phyloP scores from a whole-genome alignment of 192 early-diverging fungal species.

The Backusella morwellensis region DNA sequence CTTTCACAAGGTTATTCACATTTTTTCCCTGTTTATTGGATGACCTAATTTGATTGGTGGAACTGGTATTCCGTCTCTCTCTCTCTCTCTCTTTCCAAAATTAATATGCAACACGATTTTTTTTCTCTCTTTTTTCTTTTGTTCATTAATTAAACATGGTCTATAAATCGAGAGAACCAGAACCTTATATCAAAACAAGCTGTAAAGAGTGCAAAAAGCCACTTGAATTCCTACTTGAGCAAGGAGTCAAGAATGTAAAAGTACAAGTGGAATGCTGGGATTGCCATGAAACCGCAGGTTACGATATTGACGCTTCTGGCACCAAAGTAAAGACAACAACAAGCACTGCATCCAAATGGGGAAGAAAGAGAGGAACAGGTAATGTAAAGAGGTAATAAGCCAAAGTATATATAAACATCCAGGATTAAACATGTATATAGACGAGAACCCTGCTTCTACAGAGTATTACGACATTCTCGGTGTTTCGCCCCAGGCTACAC shows the following conservation, averaged over 20 bases:
- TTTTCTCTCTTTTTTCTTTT: neutral
- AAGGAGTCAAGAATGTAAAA: conserved; percentile 27
- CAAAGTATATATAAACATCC: too few relatives aligned
- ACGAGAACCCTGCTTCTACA: conserved; percentile 75
- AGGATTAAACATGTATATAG: conserved; percentile 21
- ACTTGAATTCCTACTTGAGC: conserved; percentile 51
- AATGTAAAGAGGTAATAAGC: too few relatives aligned
- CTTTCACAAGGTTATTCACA: neutral
- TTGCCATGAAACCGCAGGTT: conserved; percentile 43
- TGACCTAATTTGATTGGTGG: neutral
- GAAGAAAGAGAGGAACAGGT: conserved; percentile 34
- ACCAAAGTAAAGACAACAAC: conserved; percentile 27
- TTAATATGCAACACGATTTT: neutral
- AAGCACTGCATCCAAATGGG: conserved; percentile 2
- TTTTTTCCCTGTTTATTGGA: neutral
- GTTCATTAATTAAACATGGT: conserved; percentile 11
- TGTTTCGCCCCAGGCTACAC: conserved; percentile 69
- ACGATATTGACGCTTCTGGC: conserved; percentile 39
- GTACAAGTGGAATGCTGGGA: conserved; percentile 53
- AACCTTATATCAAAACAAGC: conserved; percentile 45
- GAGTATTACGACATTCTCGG: conserved; percentile 91
- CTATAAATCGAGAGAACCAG: conserved; percentile 50
- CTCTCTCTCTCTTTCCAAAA: neutral
- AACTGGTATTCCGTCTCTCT: neutral
- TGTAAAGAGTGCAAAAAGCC: conserved; percentile 48